Conservation (phyloP, 2,329 filamentous ascomycete genomes). For the Claviceps sp. region DNA sequence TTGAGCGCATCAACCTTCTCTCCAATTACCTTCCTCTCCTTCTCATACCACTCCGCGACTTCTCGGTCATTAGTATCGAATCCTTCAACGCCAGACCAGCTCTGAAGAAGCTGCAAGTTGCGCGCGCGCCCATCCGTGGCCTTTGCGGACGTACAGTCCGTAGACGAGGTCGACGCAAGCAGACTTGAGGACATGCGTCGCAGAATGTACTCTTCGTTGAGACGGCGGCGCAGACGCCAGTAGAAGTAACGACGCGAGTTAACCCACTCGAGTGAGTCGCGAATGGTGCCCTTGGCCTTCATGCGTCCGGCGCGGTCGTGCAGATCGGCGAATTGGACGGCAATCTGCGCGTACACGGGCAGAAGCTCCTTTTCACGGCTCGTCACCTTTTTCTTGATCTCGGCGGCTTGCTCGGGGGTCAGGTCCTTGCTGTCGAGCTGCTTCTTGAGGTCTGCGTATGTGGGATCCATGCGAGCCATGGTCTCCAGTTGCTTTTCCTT, state of each 20-base stretch:
- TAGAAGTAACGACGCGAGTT: constrained; percentile 96
- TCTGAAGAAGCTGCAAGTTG: constrained; percentile 63
- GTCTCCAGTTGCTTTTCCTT: constrained; percentile 95
- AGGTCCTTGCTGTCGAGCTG: constrained; percentile 51
- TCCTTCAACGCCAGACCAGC: constrained; percentile 67
- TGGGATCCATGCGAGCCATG: constrained; percentile 83
- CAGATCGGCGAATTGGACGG: constrained; percentile 91
- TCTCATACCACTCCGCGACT: constrained; percentile 91
- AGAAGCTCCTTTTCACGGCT: constrained; percentile 78
- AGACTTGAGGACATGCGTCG: constrained; percentile 59
- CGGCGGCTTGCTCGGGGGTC: constrained; percentile 58
- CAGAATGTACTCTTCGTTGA: constrained; percentile 95
- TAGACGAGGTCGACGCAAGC: constrained; percentile 14
- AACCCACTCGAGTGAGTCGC: constrained; percentile 69
- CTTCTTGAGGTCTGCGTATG: constrained; percentile 74
- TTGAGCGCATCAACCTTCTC: constrained; percentile 78
- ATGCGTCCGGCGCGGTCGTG: constrained; percentile 96
- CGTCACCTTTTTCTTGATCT: constrained; percentile 73
- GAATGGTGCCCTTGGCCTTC: constrained; percentile 94
- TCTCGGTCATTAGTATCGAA: constrained; percentile 70
- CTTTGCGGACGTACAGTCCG: constrained; percentile 24
- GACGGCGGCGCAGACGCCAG: constrained; percentile 92
- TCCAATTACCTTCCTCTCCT: constrained; percentile 72
- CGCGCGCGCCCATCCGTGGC: constrained; percentile 43
- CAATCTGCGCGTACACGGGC: constrained; percentile 88